Evolutionary conservation across 805 yeast genomes (phyloP).

Genomic region (Zygosaccharomyces bisporus): DNA sequence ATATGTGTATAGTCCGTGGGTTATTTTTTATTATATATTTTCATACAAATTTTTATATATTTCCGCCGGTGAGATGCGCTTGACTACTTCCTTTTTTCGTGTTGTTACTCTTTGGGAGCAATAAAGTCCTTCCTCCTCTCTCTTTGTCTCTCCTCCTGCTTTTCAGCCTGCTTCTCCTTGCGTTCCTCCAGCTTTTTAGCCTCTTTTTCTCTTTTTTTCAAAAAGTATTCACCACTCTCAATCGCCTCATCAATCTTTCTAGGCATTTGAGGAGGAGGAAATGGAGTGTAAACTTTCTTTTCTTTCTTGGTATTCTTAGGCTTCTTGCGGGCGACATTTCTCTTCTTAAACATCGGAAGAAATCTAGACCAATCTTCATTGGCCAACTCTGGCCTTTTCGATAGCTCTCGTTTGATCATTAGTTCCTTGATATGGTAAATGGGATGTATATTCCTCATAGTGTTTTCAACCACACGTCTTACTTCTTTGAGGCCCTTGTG

Average conservation of each 20-base stretch:
- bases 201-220: slow-evolving; percentile 80
- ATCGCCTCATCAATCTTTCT: slow-evolving; percentile 96
- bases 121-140: slow-evolving; percentile 75
- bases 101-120: slow-evolving; percentile 76
- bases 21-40: no score
- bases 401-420: slow-evolving; percentile 94
- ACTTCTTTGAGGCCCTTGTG: slow-evolving; percentile 87
- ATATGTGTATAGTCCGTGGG: no score
- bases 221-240: slow-evolving; percentile 97
- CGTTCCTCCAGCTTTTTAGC: slow-evolving; percentile 68
- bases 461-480: slow-evolving; percentile 93
- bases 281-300: slow-evolving; percentile 88
- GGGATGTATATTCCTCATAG: slow-evolving; percentile 97
- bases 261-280: slow-evolving; percentile 97
- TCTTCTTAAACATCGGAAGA: slow-evolving; percentile 93
- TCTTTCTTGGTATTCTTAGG: slow-evolving; percentile 59
- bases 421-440: slow-evolving; percentile 94
- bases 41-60: no score
- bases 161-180: slow-evolving; percentile 71
- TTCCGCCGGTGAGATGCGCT: no score
- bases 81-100: slow-evolving; percentile 35
- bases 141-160: slow-evolving; percentile 56
- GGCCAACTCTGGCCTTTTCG: slow-evolving; percentile 92
- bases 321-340: slow-evolving; percentile 91
- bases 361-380: slow-evolving; percentile 96